Evolutionary conservation across 805 yeast genomes (phyloP).

Genomic region (Blastobotrys peoriensis): DNA sequence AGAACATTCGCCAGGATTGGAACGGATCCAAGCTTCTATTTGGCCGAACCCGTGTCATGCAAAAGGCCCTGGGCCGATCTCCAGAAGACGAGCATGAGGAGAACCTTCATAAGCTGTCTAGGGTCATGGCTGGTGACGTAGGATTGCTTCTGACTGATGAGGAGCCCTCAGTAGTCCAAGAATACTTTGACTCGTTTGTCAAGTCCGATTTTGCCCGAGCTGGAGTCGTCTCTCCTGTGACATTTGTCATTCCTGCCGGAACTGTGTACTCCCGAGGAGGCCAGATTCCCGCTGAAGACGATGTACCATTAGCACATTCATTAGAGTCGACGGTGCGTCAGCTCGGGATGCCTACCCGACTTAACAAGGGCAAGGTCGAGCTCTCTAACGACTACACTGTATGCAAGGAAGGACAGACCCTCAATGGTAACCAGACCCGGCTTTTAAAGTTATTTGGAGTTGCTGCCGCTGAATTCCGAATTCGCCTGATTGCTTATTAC

Average conservation of each 20-base stretch:
- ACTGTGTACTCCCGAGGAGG: constrained; percentile 94
- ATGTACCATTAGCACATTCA: constrained; percentile 94
- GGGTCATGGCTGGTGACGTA: constrained; percentile 64
- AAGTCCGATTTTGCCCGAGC: constrained; percentile 87
- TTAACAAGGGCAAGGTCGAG: constrained; percentile 80
- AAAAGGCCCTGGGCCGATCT: constrained; percentile 84
- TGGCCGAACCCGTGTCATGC: constrained; percentile 90
- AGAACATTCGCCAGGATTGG: constrained; percentile 92
- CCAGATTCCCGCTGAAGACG: constrained; percentile 81
- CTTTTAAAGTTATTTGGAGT: constrained; percentile 92
- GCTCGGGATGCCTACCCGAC: constrained; percentile 84
- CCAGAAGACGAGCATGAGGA: constrained; percentile 88
- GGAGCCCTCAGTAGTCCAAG: constrained; percentile 76
- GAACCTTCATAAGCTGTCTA: constrained; percentile 64
- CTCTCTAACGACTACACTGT: constrained; percentile 73
- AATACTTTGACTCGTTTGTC: constrained; percentile 74
- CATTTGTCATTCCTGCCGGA: constrained; percentile 84
- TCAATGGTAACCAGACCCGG: constrained; percentile 88
- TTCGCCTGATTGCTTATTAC: constrained; percentile 70
- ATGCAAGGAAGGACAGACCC: constrained; percentile 68
- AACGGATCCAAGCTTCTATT: constrained; percentile 78
- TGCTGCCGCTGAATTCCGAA: constrained; percentile 87
- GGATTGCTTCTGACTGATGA: constrained; percentile 91
- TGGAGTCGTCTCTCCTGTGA: constrained; percentile 74
- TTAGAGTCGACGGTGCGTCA: constrained; percentile 89